Evolutionary conservation across 768 basidiomycete genomes (phyloP).

Genomic region (Auriscalpium orientale): DNA sequence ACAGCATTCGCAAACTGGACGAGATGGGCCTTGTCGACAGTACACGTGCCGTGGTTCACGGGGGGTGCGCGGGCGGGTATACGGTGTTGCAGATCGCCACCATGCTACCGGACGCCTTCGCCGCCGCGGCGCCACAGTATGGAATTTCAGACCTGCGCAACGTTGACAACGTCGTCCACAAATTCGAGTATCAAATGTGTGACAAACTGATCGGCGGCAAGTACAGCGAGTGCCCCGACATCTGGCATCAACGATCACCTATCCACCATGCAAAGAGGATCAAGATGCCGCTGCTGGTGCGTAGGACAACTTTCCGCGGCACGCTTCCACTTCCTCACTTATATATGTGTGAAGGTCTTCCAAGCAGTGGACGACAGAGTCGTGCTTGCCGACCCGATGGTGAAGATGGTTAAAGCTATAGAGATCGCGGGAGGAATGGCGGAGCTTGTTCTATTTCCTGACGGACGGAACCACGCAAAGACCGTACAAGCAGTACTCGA

Average conservation of each 20-base stretch:
- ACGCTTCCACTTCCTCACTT: background rate
- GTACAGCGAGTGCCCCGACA: conserved; percentile 38
- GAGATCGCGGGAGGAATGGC: conserved; percentile 41
- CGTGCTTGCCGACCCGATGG: conserved; percentile 61
- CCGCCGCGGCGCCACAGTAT: conserved; percentile 54
- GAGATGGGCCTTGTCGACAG: conserved; percentile 53
- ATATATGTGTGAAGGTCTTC: conserved; percentile 39
- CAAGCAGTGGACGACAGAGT: conserved; percentile 57
- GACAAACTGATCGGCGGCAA: conserved; percentile 58
- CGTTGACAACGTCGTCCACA: conserved; percentile 60
- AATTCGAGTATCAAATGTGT: conserved; percentile 54
- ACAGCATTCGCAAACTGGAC: conserved; percentile 40
- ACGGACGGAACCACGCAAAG: conserved; percentile 47
- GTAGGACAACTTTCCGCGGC: background rate
- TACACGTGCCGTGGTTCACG: conserved; percentile 58
- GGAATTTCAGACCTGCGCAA: conserved; percentile 57
- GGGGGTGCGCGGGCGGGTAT: conserved; percentile 67
- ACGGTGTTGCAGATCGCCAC: conserved; percentile 47
- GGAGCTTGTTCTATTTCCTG: conserved; percentile 47
- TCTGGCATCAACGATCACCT: conserved; percentile 54
- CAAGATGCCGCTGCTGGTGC: conserved; percentile 51
- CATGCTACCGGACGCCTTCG: conserved; percentile 39
- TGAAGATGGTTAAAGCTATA: conserved; percentile 47
- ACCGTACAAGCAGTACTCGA: conserved; percentile 47
- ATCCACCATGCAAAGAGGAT: conserved; percentile 55